Conservation (phyloP, 768 basidiomycete genomes). For the Termitomyces sp. region DNA sequence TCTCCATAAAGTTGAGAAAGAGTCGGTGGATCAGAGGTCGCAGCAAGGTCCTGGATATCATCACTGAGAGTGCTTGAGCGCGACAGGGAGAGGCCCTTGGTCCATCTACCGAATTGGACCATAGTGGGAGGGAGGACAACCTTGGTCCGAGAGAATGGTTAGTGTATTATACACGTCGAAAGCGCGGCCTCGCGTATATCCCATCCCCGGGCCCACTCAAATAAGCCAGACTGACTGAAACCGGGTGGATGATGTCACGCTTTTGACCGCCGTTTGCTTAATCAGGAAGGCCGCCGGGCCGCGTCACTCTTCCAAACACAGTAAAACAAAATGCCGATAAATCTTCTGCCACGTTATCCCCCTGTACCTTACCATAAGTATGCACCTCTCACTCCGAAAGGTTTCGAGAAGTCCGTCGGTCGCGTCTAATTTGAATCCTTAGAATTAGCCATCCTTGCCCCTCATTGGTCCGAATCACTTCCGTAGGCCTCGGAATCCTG, state of each 20-base stretch:
- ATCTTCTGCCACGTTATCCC: neutral
- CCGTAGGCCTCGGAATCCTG: neutral
- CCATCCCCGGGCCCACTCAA: neutral
- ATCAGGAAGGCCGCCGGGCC: neutral
- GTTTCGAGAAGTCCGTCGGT: neutral
- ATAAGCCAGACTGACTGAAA: conserved; percentile 2
- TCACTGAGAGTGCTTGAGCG: conserved; percentile 11
- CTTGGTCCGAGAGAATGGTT: neutral
- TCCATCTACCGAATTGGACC: conserved; percentile 5
- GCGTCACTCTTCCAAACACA: neutral
- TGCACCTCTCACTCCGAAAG: too few relatives aligned
- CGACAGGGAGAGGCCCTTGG: conserved; percentile 3
- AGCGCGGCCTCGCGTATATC: neutral
- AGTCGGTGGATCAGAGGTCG: conserved; percentile 15
- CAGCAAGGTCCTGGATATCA: conserved; percentile 10
- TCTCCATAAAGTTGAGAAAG: conserved; percentile 31
- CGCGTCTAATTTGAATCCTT: too few relatives aligned
- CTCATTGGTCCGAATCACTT: neutral
- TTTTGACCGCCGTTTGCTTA: neutral
- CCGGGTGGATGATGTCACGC: conserved; percentile 9
- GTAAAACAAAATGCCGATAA: too few relatives aligned
- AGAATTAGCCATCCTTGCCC: neutral
- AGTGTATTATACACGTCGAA: conserved; percentile 1
- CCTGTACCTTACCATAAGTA: too few relatives aligned
- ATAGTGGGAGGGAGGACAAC: conserved; percentile 1